These are phyloP conservation scores for Hygrocybe punicea DNA, from an alignment of 768 basidiomycete genomes.

Conservation along the genomic window DNA sequence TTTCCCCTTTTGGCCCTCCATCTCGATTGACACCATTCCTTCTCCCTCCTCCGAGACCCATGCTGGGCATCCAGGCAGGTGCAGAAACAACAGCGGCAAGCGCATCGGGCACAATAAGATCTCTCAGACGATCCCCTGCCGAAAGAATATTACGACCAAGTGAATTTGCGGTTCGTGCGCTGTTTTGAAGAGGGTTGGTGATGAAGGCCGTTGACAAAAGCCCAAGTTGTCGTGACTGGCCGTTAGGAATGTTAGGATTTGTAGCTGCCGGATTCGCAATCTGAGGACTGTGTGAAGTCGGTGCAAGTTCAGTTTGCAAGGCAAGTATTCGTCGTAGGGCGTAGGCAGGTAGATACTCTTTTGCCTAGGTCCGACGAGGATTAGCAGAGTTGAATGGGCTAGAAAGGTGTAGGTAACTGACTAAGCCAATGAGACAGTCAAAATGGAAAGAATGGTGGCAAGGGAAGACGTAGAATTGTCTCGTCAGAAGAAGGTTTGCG, in stretches of 20 bases:
- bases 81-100: conserved; percentile 80
- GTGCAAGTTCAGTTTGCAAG: conserved; percentile 81
- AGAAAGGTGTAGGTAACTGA: conserved; percentile 39
- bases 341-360: conserved; percentile 82
- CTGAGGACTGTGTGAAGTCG: conserved; percentile 37
- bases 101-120: conserved; percentile 92
- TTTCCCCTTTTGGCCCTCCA: conserved; percentile 62
- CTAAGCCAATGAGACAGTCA: conserved; percentile 92
- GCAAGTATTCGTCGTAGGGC: conserved; percentile 80
- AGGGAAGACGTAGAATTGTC: conserved; percentile 98
- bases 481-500: conserved; percentile 65
- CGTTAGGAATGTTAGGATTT: conserved; percentile 22
- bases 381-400: conserved; percentile 6
- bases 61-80: conserved; percentile 73
- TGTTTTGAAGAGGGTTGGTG: conserved; percentile 54
- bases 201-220: conserved; percentile 76
- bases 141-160: conserved; percentile 79
- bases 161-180: conserved; percentile 61
- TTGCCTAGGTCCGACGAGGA: conserved; percentile 57
- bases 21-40: conserved; percentile 49
- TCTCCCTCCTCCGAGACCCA: conserved; percentile 48
- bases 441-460: conserved; percentile 98
- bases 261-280: conserved; percentile 31
- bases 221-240: conserved; percentile 49
- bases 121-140: conserved; percentile 84